These are phyloP conservation scores for Suhomyces terraborum DNA, from an alignment of 1,139 yeast genomes.

Conservation along the genomic window DNA sequence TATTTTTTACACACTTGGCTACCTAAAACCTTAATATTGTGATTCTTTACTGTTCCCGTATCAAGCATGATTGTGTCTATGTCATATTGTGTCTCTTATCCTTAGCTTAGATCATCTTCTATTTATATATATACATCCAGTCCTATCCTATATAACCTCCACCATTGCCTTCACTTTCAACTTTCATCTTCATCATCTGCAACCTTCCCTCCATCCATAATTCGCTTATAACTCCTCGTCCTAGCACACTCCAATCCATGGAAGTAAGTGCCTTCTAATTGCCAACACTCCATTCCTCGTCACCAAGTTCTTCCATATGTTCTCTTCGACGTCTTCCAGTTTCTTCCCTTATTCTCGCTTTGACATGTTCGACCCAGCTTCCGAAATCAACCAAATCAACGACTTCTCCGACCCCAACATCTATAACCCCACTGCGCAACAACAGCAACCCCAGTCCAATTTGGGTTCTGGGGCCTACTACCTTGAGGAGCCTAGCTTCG, in stretches of 20 bases:
- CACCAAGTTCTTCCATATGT: conserved; percentile 8
- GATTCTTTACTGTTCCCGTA: conserved; percentile 9
- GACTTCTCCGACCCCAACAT: conserved; percentile 17
- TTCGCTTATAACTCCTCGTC: background rate
- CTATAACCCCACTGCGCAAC: conserved; percentile 1
- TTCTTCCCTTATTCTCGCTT: conserved; percentile 20
- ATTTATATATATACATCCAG: conserved; percentile 8
- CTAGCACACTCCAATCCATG: background rate
- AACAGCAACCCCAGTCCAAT: conserved; percentile 5
- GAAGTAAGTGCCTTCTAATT: conserved; percentile 3
- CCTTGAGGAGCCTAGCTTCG: conserved; percentile 13
- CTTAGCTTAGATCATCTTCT: conserved; percentile 7
- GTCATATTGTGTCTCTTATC: conserved; percentile 10
- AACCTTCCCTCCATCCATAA: background rate
- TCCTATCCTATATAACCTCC: conserved; percentile 1
- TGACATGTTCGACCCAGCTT: conserved; percentile 26
- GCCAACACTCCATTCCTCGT: background rate
- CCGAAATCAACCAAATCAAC: conserved; percentile 21
- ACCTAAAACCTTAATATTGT: conserved; percentile 11
- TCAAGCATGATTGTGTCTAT: conserved; percentile 10
- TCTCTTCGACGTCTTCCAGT: conserved; percentile 11
- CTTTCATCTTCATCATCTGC: background rate
- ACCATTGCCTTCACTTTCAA: conserved; percentile 1
- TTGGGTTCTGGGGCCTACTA: conserved; percentile 6
- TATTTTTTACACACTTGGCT: conserved; percentile 7